Percentiles rank a stretch among this genome's conserved stretches.
Evolutionary conservation across 2,329 filamentous ascomycete species (phyloP).

Genomic region (Penicillium sp.): DNA sequence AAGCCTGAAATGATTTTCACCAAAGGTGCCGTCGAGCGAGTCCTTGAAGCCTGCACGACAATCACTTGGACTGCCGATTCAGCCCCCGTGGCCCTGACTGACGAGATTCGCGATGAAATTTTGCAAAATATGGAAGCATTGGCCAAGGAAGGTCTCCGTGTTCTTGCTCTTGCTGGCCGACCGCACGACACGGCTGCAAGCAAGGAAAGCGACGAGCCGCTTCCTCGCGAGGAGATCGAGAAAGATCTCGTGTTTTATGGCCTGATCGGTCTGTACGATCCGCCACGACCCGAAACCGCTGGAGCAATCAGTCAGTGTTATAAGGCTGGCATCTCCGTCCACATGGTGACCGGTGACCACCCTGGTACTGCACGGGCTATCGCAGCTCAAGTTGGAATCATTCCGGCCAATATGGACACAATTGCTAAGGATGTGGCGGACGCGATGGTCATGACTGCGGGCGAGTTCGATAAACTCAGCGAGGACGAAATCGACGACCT

Average conservation of each 20-base stretch:
- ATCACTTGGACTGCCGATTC: constrained; percentile 42
- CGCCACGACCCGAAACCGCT: constrained; percentile 73
- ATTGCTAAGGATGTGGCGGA: constrained; percentile 59
- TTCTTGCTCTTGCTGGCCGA: constrained; percentile 58
- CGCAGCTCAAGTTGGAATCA: constrained; percentile 70
- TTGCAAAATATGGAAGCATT: constrained; percentile 64
- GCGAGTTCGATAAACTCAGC: constrained; percentile 69
- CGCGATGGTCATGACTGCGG: constrained; percentile 66
- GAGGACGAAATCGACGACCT: constrained; percentile 64
- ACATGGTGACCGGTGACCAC: constrained; percentile 82
- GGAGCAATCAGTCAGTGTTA: constrained; percentile 64
- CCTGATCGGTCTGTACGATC: constrained; percentile 81
- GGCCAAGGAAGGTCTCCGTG: constrained; percentile 61
- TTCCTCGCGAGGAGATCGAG: constrained; percentile 58
- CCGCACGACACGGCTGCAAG: constrained; percentile 10
- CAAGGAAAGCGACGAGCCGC: constrained; percentile 17
- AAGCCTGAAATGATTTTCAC: constrained; percentile 35
- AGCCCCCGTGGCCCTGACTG: constrained; percentile 44
- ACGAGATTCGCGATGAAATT: constrained; percentile 52
- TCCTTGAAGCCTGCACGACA: constrained; percentile 57
- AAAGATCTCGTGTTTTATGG: constrained; percentile 65
- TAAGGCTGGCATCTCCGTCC: constrained; percentile 67
- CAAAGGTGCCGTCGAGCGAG: constrained; percentile 59
- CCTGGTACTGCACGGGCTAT: constrained; percentile 72
- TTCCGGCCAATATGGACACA: constrained; percentile 57